Percentiles rank a stretch among this genome's conserved stretches.
Conservation (phyloP, 2,329 filamentous ascomycete species). For the Colletotrichum phormii region DNA sequence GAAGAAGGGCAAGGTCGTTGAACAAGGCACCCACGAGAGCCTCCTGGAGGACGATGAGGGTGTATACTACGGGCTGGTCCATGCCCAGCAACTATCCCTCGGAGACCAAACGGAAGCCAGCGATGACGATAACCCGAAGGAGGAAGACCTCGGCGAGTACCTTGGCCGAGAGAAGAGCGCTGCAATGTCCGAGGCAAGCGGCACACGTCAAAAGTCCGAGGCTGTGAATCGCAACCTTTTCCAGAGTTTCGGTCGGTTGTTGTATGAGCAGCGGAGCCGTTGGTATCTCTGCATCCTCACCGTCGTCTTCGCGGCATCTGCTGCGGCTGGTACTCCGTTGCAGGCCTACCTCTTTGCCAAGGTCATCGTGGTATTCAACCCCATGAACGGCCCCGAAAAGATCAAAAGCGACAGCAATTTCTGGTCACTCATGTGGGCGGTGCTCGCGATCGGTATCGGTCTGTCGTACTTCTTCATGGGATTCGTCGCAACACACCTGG, state of each 20-base stretch:
- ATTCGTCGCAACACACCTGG: slow-evolving; percentile 56
- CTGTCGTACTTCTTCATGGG: slow-evolving; percentile 64
- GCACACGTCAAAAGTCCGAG: slow-evolving; percentile 46
- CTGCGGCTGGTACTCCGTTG: slow-evolving; percentile 58
- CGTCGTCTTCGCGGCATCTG: slow-evolving; percentile 58
- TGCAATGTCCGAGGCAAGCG: slow-evolving; percentile 49
- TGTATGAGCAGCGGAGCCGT: slow-evolving; percentile 65
- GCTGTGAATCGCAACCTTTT: slow-evolving; percentile 57
- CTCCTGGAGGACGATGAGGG: slow-evolving; percentile 71
- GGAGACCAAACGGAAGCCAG: slow-evolving; percentile 57
- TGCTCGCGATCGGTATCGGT: slow-evolving; percentile 65
- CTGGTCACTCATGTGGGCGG: slow-evolving; percentile 75
- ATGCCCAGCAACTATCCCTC: slow-evolving; percentile 69
- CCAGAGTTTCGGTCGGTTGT: slow-evolving; percentile 65
- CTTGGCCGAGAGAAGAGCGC: slow-evolving; percentile 60
- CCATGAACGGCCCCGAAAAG: slow-evolving; percentile 42
- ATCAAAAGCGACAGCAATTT: slow-evolving; percentile 62
- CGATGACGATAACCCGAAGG: slow-evolving; percentile 47
- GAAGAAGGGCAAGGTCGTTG: slow-evolving; percentile 75
- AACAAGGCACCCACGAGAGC: slow-evolving; percentile 80
- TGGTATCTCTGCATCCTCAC: slow-evolving; percentile 64
- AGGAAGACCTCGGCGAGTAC: slow-evolving; percentile 53
- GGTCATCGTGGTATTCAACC: slow-evolving; percentile 63
- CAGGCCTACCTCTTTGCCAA: slow-evolving; percentile 68
- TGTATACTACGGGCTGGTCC: slow-evolving; percentile 76